Evolutionary conservation across 805 yeast species (phyloP), one percentile per base, ranked within the genome.

Genomic region (Starmerella bombicola): DNA sequence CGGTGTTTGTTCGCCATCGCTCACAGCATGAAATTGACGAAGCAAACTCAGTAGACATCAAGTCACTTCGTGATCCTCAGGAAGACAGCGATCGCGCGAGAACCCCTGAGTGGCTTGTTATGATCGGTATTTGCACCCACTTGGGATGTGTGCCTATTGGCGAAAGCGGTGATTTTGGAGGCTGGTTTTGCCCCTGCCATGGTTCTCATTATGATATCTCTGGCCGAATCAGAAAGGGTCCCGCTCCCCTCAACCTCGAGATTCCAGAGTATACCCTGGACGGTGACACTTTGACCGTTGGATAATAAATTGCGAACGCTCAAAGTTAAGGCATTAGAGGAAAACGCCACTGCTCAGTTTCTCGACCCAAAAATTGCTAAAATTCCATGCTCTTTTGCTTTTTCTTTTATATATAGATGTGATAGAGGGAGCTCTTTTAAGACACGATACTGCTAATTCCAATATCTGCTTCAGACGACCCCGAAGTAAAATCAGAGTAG

Each of bases 151-250:
- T 91, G 49, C 99, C 99, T 55, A 91, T 91, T 60, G 99, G 99
- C 64, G 97, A 91, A 71, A 79, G 96, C 54, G 99, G 99, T 70
- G 99, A 91, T 68, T 91, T 75, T 58, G 97, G 96, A 65, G 99
- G 99, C 65, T 91, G 99, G 99, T 91, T 91, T 88, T 91, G 98
- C 69, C 98, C 99, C 53, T 91, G 98, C 73, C 99, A 93, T 74
- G 99, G 98, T 76, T 88, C 97, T 62, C 98, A 93, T 68, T 91
- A 91, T 69, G 98, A 91, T 70, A 93, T 93, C 70, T 86, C 96
- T 51, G 99, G 99, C 67, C 88, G 99, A 79, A 88, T 91, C 64
- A 84, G 99, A 78, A 88, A 77, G 72, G 99, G 99, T 57, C 99
- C 99, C 57, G 99, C 99, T 63, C 99, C 99, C 61, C 76, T 84